phyloP scores from a whole-genome alignment of 2,329 filamentous ascomycete genomes.

The Cytospora leucostoma region DNA sequence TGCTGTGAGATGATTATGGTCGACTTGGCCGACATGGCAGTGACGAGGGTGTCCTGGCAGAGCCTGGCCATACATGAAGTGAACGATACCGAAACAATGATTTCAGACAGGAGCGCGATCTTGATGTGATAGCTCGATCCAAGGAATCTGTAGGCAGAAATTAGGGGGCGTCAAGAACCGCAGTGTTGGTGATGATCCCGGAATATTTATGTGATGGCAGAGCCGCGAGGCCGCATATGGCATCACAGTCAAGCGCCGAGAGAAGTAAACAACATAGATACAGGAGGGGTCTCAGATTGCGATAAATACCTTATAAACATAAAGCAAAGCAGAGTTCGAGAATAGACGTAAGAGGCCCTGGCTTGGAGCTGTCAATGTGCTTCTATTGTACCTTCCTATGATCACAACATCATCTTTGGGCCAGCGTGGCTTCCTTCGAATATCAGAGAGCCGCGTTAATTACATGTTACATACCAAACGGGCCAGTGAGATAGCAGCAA shows the following conservation, averaged over 20 bases:
- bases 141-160: no score
- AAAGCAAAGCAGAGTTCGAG: no score
- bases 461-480: background rate
- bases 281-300: background rate
- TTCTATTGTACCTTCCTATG: background rate
- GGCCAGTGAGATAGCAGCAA: background rate
- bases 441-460: background rate
- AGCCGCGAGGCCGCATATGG: background rate
- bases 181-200: no score
- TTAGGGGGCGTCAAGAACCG: no score
- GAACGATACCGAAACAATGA: no score
- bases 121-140: no score
- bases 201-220: background rate
- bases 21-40: no score
- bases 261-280: background rate
- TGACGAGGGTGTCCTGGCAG: no score
- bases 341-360: background rate
- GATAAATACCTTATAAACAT: no score
- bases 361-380: background rate
- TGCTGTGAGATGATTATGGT: background rate
- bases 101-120: no score
- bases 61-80: no score
- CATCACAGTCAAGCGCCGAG: background rate
- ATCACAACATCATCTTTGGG: background rate
- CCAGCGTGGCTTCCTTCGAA: background rate